Base-by-base conservation (phyloP, 208 protist species). In the Blastocrithidia nonstop region DNA sequence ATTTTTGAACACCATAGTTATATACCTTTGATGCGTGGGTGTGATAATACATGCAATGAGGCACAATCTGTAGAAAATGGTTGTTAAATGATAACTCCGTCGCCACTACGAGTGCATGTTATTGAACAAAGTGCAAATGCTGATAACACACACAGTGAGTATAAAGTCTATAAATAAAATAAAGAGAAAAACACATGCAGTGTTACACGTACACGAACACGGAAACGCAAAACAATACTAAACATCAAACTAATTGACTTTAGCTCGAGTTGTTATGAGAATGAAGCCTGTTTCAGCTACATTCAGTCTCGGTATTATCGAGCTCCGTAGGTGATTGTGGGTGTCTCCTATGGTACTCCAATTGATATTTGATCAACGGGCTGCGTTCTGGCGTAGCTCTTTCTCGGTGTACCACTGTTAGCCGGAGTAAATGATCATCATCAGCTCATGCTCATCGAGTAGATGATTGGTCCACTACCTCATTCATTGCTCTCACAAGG, bases 351-450 rank as follows among this genome's bases (percentile, higher is more conserved):
- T 66, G 66, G 69, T 22, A 69, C 54, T 13, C 63, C 65, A 11
- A 98, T 98, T 47, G 96, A 99, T 66, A 83, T 98, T 54, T 99
- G 96, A 96, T 95, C 78, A 20, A 75, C 96, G n/a, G 96, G 95
- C 3, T 98, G 95, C 56, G 78, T 98, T 29, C 69, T 96, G 16
- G 93, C 87, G 31, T 95, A 98, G 66, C 62, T 98, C 20, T 79
- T 92, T 38, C 80, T 89, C 11, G 96, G 95, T 16, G 68, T 94
- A 37, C 95, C 96, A 19, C 52, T 98, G 25, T 88, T 98, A 50
- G 86, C 90, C 0, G 94, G 94, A 7, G 66, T 66, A 28, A 89
- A 88, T 29, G 86, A 95, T 47, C 58, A 86, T 31, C 88, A 97
- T 42, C 94, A 97, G 70, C 61, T 97, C 5, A 62, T 60, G 15